Evolutionary conservation across 2,329 filamentous ascomycete species (phyloP).

Genomic region (Periconia sp.): DNA sequence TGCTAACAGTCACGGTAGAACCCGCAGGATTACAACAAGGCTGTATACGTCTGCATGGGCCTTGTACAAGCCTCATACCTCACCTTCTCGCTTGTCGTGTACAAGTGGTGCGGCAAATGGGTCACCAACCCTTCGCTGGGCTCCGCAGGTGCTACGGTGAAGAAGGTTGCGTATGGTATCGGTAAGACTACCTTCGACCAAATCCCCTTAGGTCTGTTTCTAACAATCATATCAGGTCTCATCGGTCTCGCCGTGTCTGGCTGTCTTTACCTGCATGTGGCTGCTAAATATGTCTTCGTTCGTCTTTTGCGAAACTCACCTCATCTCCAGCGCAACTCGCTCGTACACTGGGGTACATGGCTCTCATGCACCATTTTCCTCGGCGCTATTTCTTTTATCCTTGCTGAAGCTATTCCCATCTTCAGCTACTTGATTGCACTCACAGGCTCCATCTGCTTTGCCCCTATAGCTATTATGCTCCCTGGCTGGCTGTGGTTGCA

Average conservation of each 20-base stretch:
- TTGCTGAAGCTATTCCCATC: constrained; percentile 59
- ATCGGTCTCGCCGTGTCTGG: constrained; percentile 60
- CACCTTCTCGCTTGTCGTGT: constrained; percentile 64
- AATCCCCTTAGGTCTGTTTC: too few relatives aligned
- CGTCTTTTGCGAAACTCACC: constrained; percentile 58
- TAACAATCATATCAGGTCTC: constrained; percentile 36
- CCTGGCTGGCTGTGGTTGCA: constrained; percentile 59
- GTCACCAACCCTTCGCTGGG: constrained; percentile 68
- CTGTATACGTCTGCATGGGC: constrained; percentile 64
- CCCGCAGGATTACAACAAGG: constrained; percentile 65
- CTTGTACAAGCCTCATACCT: constrained; percentile 64
- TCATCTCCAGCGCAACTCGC: constrained; percentile 60
- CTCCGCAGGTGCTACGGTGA: constrained; percentile 64
- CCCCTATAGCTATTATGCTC: constrained; percentile 54
- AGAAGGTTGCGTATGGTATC: constrained; percentile 67
- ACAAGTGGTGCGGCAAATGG: constrained; percentile 67
- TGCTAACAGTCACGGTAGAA: constrained; percentile 24
- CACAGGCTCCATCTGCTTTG: constrained; percentile 56
- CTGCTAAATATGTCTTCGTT: constrained; percentile 63
- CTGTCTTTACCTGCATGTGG: constrained; percentile 57
- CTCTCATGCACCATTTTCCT: constrained; percentile 60
- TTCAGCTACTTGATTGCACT: constrained; percentile 58
- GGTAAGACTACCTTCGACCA: constrained; percentile 37
- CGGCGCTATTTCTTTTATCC: constrained; percentile 53
- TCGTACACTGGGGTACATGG: constrained; percentile 61